Conservation (phyloP, 495 filamentous ascomycete genomes). For the Penicillium cosmopolitanum region DNA sequence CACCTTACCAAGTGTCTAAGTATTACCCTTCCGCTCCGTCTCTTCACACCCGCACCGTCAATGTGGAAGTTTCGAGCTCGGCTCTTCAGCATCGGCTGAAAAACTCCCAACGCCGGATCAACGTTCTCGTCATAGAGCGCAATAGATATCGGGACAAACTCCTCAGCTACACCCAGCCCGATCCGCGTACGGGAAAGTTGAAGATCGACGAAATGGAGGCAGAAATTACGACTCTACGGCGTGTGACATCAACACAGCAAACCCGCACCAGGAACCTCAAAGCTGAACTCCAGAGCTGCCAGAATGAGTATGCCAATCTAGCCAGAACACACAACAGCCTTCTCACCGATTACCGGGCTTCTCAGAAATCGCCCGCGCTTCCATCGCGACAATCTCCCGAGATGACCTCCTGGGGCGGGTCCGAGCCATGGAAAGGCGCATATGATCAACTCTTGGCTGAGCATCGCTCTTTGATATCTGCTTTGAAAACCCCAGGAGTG, state of each 20-base stretch:
- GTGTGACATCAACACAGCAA: conserved; percentile 7
- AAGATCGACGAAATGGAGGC: conserved; percentile 13
- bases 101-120: conserved; percentile 9
- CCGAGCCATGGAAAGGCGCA: neutral
- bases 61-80: conserved; percentile 1
- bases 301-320: neutral
- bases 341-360: conserved; percentile 13
- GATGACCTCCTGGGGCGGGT: neutral
- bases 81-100: conserved; percentile 6
- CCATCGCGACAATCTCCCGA: neutral
- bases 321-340: conserved; percentile 14
- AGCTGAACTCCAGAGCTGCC: conserved; percentile 9
- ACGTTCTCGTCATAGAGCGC: conserved; percentile 11
- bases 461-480: neutral
- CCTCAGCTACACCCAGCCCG: conserved; percentile 12
- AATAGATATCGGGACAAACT: conserved; percentile 14
- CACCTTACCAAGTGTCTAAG: conserved; percentile 12
- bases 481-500: neutral
- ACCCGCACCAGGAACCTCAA: conserved; percentile 5
- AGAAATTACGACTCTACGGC: conserved; percentile 10
- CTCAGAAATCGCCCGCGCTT: neutral
- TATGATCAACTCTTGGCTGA: neutral
- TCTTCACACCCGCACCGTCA: conserved; percentile 10
- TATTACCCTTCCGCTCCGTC: conserved; percentile 14
- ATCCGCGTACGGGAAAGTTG: conserved; percentile 15